phyloP scores from a whole-genome alignment of 768 basidiomycete genomes.

The Hysterangium stoloniferum region DNA sequence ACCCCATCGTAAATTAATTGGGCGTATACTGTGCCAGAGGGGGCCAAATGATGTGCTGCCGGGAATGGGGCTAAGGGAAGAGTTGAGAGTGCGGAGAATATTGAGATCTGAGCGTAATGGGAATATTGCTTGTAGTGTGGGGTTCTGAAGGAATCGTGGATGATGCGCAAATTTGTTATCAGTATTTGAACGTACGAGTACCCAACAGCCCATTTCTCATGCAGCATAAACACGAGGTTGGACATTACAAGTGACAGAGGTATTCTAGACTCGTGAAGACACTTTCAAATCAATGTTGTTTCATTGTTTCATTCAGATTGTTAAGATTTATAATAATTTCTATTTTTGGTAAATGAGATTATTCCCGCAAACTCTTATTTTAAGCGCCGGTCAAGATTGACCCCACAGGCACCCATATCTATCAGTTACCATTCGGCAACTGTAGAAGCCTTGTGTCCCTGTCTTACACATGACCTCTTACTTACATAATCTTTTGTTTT shows the following conservation, averaged over 20 bases:
- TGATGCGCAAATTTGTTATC: neutral
- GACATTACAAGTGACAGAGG: slow-evolving; percentile 68
- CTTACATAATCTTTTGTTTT: too few species aligned
- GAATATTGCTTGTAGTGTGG: slow-evolving; percentile 71
- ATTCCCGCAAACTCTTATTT: too few species aligned
- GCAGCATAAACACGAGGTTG: slow-evolving; percentile 65
- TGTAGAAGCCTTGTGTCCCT: too few species aligned
- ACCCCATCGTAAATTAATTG: slow-evolving; percentile 74
- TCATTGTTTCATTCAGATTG: too few species aligned
- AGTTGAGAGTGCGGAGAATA: slow-evolving; percentile 68
- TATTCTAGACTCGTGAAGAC: slow-evolving; percentile 33
- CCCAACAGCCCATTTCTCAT: slow-evolving; percentile 78
- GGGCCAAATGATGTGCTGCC: slow-evolving; percentile 53
- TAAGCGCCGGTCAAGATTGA: too few species aligned
- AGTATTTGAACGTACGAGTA: slow-evolving; percentile 47
- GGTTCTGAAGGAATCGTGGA: slow-evolving; percentile 52
- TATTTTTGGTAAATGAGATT: too few species aligned
- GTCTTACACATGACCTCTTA: too few species aligned
- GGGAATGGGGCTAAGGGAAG: slow-evolving; percentile 60
- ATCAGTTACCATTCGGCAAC: too few species aligned
- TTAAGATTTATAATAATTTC: too few species aligned
- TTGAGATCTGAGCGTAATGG: slow-evolving; percentile 66
- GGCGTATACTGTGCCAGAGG: slow-evolving; percentile 45
- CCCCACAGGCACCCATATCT: too few species aligned
- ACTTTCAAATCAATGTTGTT: too few species aligned